Percentiles rank a stretch among this genome's conserved stretches.
Evolutionary conservation across 2,329 filamentous ascomycete genomes (phyloP).

Genomic region (Nemania sp.): DNA sequence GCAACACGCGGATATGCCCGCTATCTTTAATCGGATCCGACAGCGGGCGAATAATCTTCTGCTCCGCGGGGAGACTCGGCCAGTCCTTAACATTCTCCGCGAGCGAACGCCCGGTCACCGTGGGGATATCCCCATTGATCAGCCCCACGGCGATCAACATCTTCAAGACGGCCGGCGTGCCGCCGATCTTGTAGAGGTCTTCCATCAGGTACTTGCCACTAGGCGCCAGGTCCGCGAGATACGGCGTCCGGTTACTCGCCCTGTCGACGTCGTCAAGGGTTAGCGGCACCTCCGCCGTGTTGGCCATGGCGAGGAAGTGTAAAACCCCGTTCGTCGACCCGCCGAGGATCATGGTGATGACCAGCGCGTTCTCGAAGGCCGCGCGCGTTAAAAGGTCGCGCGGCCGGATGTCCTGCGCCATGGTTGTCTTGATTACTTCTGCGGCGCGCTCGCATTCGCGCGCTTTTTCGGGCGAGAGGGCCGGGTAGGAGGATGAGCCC

Average conservation of each 20-base stretch:
- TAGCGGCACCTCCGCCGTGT: constrained; percentile 75
- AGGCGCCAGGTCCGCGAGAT: constrained; percentile 83
- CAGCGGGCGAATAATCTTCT: constrained; percentile 81
- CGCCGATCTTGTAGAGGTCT: constrained; percentile 75
- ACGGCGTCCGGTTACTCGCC: constrained; percentile 80
- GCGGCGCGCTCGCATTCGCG: constrained; percentile 84
- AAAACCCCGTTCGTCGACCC: constrained; percentile 88
- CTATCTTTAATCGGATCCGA: constrained; percentile 74
- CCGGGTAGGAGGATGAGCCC: constrained; percentile 82
- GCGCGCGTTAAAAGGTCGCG: constrained; percentile 77
- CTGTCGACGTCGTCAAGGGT: constrained; percentile 82
- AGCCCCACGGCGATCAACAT: constrained; percentile 71
- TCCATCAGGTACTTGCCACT: constrained; percentile 82
- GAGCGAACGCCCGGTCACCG: constrained; percentile 74
- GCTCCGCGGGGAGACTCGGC: constrained; percentile 63
- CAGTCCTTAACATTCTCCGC: constrained; percentile 71
- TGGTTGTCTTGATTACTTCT: constrained; percentile 74
- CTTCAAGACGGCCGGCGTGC: constrained; percentile 75
- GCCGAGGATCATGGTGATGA: constrained; percentile 89
- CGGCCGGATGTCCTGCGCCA: constrained; percentile 82
- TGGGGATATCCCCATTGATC: constrained; percentile 70
- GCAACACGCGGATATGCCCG: constrained; percentile 86
- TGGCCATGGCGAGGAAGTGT: constrained; percentile 88
- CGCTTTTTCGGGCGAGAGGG: constrained; percentile 78
- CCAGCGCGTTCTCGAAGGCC: constrained; percentile 85